These are phyloP conservation scores for Polymyxa betae DNA, from an alignment of 208 protist species.

Conservation along the genomic window DNA sequence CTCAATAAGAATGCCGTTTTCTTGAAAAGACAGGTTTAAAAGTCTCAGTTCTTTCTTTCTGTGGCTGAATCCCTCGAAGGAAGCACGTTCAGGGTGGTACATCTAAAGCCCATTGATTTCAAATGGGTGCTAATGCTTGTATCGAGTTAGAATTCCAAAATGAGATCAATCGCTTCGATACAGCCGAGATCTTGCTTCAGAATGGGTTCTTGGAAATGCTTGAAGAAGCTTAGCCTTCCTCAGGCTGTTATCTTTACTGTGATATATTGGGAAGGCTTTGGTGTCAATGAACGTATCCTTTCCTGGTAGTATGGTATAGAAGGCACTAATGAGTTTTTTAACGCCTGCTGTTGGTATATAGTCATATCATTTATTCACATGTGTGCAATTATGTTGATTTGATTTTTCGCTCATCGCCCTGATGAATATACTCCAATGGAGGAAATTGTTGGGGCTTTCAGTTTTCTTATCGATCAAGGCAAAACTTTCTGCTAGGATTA, in stretches of 20 bases:
- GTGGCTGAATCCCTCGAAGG: neutral
- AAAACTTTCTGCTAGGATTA: neutral
- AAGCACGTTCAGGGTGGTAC: neutral
- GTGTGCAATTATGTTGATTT: neutral
- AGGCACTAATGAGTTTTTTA: neutral
- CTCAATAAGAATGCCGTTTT: neutral
- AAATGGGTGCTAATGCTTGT: neutral
- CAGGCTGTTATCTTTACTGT: neutral
- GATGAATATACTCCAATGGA: neutral
- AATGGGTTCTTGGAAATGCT: neutral
- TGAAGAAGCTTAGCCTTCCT: neutral
- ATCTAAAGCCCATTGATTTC: neutral
- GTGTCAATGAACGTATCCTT: neutral
- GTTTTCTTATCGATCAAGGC: neutral
- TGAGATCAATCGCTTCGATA: neutral
- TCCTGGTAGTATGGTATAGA: neutral
- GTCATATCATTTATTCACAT: neutral
- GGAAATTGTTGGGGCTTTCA: neutral
- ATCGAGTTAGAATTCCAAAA: neutral
- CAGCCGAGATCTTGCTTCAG: neutral
- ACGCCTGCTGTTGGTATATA: neutral
- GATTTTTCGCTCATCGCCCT: neutral
- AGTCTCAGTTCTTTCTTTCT: neutral
- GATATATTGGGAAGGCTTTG: neutral
- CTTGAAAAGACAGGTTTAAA: neutral